phyloP scores from a whole-genome alignment of 805 yeast species.

The Candida railenensis region DNA sequence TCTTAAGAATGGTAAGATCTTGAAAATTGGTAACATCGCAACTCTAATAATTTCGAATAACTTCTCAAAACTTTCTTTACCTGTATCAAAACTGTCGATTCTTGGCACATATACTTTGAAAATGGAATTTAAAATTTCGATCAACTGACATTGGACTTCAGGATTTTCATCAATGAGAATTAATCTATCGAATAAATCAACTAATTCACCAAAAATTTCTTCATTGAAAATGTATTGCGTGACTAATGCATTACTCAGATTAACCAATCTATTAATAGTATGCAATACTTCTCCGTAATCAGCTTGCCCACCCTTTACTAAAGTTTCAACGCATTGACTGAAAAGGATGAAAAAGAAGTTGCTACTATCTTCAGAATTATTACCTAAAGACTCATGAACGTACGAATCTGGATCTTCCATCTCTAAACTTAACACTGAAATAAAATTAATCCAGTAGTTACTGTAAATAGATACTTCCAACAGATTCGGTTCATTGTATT shows the following conservation, averaged over 20 bases:
- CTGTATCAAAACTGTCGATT: conserved; percentile 40
- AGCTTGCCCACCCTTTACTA: conserved; percentile 34
- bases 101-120: conserved; percentile 23
- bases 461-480: conserved; percentile 51
- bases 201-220: conserved; percentile 67
- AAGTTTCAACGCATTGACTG: conserved; percentile 78
- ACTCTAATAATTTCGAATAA: conserved; percentile 79
- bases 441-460: conserved; percentile 72
- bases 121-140: conserved; percentile 30
- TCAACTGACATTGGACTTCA: conserved; percentile 56
- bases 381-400: conserved; percentile 11
- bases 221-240: conserved; percentile 56
- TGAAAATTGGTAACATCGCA: conserved; percentile 60
- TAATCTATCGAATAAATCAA: conserved; percentile 74
- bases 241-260: conserved; percentile 24
- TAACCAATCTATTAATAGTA: conserved; percentile 48
- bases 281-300: conserved; percentile 42
- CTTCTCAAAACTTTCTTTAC: conserved; percentile 61
- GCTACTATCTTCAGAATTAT: conserved; percentile 50
- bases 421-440: conserved; percentile 70
- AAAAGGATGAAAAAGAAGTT: conserved; percentile 76
- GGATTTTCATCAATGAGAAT: conserved; percentile 61
- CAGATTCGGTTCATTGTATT: conserved; percentile 45
- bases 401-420: conserved; percentile 32
- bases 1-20: conserved; percentile 57